Percentiles rank a stretch among this genome's conserved stretches.
These are phyloP conservation scores for Kodamaea sp. DNA, from an alignment of 1,139 yeast genomes.

Conservation along the genomic window DNA sequence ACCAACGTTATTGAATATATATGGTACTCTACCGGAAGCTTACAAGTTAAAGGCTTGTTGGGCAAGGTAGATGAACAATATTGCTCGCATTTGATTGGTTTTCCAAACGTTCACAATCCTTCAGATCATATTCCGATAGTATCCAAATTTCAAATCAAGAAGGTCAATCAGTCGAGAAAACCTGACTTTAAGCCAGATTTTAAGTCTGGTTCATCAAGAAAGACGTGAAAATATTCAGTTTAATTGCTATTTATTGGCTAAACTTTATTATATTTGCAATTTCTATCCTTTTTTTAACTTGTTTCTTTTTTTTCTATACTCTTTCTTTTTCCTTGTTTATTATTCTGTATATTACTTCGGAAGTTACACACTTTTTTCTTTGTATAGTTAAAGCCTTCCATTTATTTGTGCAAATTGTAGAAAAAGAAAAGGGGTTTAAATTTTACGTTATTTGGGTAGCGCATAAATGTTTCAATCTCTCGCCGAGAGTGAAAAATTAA, in stretches of 20 bases:
- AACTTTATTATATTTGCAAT: not conserved
- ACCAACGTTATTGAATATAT: conserved; percentile 93
- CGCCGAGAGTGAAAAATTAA: no score
- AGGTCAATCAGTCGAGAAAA: conserved; percentile 28
- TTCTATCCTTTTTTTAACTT: conserved; percentile 7
- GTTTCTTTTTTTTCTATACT: conserved; percentile 2
- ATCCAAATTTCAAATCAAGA: conserved; percentile 70
- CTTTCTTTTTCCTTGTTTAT: conserved; percentile 1
- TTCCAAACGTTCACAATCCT: conserved; percentile 92
- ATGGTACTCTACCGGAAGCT: conserved; percentile 81
- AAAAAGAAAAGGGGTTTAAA: no score
- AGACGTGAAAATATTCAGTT: conserved; percentile 41
- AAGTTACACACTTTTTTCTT: no score
- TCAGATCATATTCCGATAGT: conserved; percentile 90
- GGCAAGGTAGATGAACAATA: conserved; percentile 83
- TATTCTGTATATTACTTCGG: not conserved
- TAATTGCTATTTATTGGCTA: not conserved
- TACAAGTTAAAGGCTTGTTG: conserved; percentile 79
- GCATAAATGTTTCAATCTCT: no score
- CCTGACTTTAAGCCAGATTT: conserved; percentile 53
- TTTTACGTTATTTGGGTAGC: no score
- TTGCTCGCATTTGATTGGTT: conserved; percentile 73
- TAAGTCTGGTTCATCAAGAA: conserved; percentile 48
- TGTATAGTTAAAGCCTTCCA: no score
- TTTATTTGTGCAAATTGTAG: no score